Base-by-base conservation (phyloP, 768 basidiomycete species). In the Saitozyma sp. region DNA sequence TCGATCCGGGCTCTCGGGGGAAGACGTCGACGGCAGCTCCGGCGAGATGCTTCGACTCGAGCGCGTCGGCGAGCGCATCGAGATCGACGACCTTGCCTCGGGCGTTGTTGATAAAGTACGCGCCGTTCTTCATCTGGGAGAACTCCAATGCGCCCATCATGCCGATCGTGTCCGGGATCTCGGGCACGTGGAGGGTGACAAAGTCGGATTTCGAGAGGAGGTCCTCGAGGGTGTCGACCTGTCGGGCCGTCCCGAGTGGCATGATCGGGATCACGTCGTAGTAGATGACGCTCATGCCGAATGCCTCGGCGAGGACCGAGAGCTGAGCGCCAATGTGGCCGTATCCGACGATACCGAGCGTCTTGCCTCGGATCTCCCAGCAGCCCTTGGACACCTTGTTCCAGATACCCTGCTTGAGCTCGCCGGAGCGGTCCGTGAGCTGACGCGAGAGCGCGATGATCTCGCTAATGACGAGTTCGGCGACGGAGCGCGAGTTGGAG, bases 351-450 rank as follows among this genome's bases (percentile, higher is more conserved):
- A 99, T 98, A 59, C 96, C 96, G 51, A 99, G 85, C 0, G 92
- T 97, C 84, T 99, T 99, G 68, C 96, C 95, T 50, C 96, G 87
- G 67, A 98, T 82, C 80, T 99, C 96, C 92, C 93, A 99, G 82
- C 96, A 99, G 65, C 88, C 87, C 77, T 96, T 97, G 69, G 92
- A 95, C 75, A 97, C 89, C 82, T 99, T 99, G 84, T 99, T 98
- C 96, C 96, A 99, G 74, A 89, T 80, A 51, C 96, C 96, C 41
- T 86, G 84, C 58, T 86, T 87, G 82, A 99, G 85, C 82, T 99
- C 96, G 69, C 84, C 86, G 20, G 88, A 82, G 59, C 96, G 89
- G 80, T 99, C 90, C 71, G 87, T 87, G 70, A 95, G 86, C 77
- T 99, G 96, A 29, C 96, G 89, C 4, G 95, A 95, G 66, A 99